Evolutionary conservation across 139 green algal species (phyloP), one percentile per base, ranked within the genome.

Genomic region (Volvox reticuliferus): DNA sequence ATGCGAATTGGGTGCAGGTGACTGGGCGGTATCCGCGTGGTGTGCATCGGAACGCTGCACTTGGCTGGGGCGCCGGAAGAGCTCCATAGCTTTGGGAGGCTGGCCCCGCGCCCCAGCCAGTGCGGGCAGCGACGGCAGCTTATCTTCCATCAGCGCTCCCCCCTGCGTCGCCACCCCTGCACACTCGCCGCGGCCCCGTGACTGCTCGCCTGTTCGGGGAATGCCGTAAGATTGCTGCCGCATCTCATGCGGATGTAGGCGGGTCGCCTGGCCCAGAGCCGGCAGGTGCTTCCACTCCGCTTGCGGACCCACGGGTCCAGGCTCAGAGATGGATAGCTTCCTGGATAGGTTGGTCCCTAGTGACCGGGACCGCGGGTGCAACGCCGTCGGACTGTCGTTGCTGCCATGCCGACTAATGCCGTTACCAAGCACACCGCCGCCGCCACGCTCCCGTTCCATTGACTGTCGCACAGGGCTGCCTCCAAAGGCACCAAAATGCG

Each of bases 241-340:
- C 86, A 83, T 55, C n/a, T 90, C 86, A 37, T 71, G 69, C 12
- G 86, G 71, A n/a, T 90, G 73, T 44, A 83, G 32, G 20, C 44
- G 44, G 18, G 50, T n/a, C 30, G 35, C 86, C 36, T 90, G 86
- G 50, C 73, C 86, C n/a, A 90, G 86, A 21, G 86, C 30, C 50
- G 86, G 86, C 73, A 90, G 44, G 50, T 90, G 71, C 50, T 71
- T 81, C 86, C 86, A 90, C n/a, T 83, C 86, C 12, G 86, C 86
- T 16, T 90, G 86, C 50, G n/a, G 86, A 16, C 86, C 86, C 30
- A 36, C 21, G 30, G 86, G 86, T 63, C 50, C 86, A 9, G 86
- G 86, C 86, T 90, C 86, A 1, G 86, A 90, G 2, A 90, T 28
- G 20, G 71, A 77, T 0, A 36, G 50, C 69, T 90, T 90, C 1